phyloP scores from a whole-genome alignment of 2,329 filamentous ascomycete genomes.

The Pseudogymnoascus sp. region DNA sequence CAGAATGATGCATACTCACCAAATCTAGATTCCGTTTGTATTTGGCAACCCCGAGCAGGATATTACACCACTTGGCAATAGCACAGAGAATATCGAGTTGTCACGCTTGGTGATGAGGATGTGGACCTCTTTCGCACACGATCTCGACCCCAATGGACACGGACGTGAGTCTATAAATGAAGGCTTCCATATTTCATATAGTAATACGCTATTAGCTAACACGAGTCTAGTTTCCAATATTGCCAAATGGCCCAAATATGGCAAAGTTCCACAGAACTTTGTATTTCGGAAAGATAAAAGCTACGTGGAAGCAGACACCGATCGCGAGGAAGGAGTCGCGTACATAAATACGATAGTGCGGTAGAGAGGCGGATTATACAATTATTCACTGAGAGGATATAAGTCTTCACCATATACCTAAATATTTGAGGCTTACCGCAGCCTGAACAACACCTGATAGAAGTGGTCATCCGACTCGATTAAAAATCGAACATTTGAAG shows the following conservation, averaged over 20 bases:
- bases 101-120: constrained; percentile 16
- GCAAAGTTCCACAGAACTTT: constrained; percentile 28
- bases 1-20: not conserved
- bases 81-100: constrained; percentile 9
- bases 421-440: too few relatives aligned
- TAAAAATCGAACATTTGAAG: too few relatives aligned
- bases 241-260: constrained; percentile 36
- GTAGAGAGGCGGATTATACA: not conserved
- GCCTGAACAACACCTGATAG: too few relatives aligned
- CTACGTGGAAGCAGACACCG: constrained; percentile 40
- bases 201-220: not conserved
- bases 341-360: constrained; percentile 32
- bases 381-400: too few relatives aligned
- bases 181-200: not conserved
- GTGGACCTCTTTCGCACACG: constrained; percentile 17
- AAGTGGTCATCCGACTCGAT: too few relatives aligned
- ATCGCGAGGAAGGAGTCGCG: constrained; percentile 38
- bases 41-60: not conserved
- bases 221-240: constrained; percentile 18
- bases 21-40: not conserved
- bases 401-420: too few relatives aligned
- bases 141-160: constrained; percentile 19
- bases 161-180: constrained; percentile 6
- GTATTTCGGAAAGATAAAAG: constrained; percentile 28
- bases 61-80: not conserved